Evolutionary conservation across 2,329 filamentous ascomycete genomes (phyloP).

Genomic region (Xylaria sp.): DNA sequence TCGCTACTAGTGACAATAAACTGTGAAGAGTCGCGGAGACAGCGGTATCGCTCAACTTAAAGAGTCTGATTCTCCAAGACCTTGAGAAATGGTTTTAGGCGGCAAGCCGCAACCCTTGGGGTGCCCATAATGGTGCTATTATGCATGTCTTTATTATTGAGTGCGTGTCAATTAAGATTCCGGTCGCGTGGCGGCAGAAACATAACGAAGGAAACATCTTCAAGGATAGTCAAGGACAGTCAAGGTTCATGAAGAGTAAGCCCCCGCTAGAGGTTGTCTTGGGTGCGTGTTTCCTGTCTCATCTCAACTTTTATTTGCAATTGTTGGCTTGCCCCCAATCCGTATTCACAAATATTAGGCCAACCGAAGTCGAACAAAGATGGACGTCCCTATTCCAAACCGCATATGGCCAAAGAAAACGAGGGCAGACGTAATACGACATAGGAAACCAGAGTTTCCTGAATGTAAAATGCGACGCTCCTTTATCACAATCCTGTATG

Average conservation of each 20-base stretch:
- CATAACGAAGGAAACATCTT: slow-evolving; percentile 4
- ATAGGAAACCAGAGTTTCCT: neutral
- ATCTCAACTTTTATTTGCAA: neutral
- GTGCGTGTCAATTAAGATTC: neutral
- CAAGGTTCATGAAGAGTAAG: neutral
- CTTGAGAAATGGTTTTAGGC: too few relatives aligned
- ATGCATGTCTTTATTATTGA: neutral
- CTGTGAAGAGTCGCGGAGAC: too few relatives aligned
- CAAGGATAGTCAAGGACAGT: neutral
- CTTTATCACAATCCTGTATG: neutral
- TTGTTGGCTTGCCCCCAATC: too few relatives aligned
- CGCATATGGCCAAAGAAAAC: neutral
- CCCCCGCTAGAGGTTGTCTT: neutral
- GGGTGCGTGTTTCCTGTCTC: neutral
- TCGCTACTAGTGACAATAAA: too few relatives aligned
- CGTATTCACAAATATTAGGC: too few relatives aligned
- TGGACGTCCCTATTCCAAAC: neutral
- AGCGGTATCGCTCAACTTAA: too few relatives aligned
- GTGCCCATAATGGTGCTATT: neutral
- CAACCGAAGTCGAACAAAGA: neutral
- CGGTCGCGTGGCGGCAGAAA: slow-evolving; percentile 6
- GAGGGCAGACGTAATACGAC: neutral
- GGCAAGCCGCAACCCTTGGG: too few relatives aligned
- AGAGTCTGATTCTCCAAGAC: too few relatives aligned
- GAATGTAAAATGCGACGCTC: neutral